Evolutionary conservation across 805 yeast species (phyloP).

Genomic region (Blastobotrys mokoenaii): DNA sequence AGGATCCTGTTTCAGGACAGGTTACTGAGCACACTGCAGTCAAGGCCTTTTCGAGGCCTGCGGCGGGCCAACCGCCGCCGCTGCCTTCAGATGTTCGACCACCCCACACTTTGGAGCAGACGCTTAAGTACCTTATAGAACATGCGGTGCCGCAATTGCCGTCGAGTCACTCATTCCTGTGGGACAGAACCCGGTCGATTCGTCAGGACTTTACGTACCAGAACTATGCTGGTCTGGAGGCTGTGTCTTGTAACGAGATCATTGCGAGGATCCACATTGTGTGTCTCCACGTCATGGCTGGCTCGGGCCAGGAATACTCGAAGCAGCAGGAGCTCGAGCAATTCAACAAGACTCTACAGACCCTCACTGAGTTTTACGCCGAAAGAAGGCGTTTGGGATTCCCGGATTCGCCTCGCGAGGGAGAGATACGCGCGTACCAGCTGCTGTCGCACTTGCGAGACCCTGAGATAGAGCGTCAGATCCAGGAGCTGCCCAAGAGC

Average conservation of each 20-base stretch:
- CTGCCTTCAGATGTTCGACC: conserved; percentile 96
- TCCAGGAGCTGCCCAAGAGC: conserved; percentile 55
- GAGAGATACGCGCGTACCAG: conserved; percentile 88
- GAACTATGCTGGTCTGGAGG: conserved; percentile 87
- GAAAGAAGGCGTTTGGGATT: conserved; percentile 69
- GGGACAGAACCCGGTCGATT: conserved; percentile 96
- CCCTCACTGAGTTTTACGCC: conserved; percentile 77
- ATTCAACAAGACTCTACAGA: conserved; percentile 81
- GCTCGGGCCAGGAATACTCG: conserved; percentile 61
- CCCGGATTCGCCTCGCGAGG: conserved; percentile 46
- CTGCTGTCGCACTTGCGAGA: conserved; percentile 73
- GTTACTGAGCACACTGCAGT: conserved; percentile 59
- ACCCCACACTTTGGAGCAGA: conserved; percentile 58
- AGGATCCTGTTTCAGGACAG: conserved; percentile 48
- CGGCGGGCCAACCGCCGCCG: conserved; percentile 97
- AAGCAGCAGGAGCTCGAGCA: conserved; percentile 96
- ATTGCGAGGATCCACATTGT: conserved; percentile 84
- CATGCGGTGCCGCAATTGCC: conserved; percentile 61
- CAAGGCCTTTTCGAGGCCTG: conserved; percentile 92
- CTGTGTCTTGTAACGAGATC: conserved; percentile 83
- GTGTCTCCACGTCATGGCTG: conserved; percentile 80
- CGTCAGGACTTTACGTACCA: conserved; percentile 96
- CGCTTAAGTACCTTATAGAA: conserved; percentile 65
- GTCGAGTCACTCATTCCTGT: conserved; percentile 77
- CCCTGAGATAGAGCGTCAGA: conserved; percentile 70